Percentiles rank a stretch among this genome's conserved stretches.
These are phyloP conservation scores for Reutealis trisperma DNA, from an alignment of 345 rosid species.

Conservation along the genomic window DNA sequence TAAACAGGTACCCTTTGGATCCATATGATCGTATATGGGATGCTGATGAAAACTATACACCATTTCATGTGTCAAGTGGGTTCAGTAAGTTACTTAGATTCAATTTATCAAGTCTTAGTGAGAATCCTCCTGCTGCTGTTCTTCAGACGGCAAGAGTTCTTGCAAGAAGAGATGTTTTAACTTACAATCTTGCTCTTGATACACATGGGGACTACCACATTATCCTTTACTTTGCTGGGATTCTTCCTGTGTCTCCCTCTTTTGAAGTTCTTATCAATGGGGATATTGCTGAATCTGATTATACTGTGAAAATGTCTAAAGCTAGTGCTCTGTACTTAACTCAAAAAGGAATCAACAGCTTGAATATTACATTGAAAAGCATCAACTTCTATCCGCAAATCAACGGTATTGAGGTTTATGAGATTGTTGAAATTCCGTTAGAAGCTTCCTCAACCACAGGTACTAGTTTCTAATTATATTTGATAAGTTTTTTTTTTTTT, in stretches of 20 bases:
- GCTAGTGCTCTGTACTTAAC: conserved; percentile 51
- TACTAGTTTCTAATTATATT: conserved; percentile 12
- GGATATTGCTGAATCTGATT: conserved; percentile 46
- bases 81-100: conserved; percentile 37
- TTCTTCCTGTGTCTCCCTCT: conserved; percentile 73
- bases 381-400: conserved; percentile 62
- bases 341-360: conserved; percentile 38
- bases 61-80: conserved; percentile 53
- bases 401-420: conserved; percentile 71
- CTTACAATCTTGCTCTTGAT: conserved; percentile 56
- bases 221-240: conserved; percentile 78
- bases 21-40: conserved; percentile 91
- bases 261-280: conserved; percentile 64
- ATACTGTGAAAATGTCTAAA: conserved; percentile 51
- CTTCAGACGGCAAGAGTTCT: conserved; percentile 78
- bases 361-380: conserved; percentile 66
- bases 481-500: not conserved
- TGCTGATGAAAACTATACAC: conserved; percentile 60
- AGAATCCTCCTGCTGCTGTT: conserved; percentile 66
- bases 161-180: conserved; percentile 50
- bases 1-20: conserved; percentile 73
- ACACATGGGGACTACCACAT: conserved; percentile 56
- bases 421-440: conserved; percentile 59
- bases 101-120: conserved; percentile 42
- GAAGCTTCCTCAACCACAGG: conserved; percentile 93